Percentiles rank a stretch among this genome's conserved stretches.
Evolutionary conservation across 768 basidiomycete species (phyloP).

Genomic region (Serpula lacrymans): DNA sequence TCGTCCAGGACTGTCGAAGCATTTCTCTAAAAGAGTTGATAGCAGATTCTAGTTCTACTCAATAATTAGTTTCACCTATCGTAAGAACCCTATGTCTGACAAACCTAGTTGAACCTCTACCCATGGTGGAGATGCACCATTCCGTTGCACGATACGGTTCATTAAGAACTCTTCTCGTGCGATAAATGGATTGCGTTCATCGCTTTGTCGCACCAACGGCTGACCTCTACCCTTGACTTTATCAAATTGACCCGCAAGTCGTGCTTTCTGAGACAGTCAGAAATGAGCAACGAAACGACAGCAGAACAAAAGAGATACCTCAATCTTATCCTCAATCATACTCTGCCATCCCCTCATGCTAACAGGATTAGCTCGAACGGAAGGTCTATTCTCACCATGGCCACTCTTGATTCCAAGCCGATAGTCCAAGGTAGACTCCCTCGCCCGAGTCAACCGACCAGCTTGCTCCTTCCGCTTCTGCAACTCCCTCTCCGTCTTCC

Average conservation of each 20-base stretch:
- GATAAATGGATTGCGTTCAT: slow-evolving; percentile 63
- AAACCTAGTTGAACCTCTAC: slow-evolving; percentile 73
- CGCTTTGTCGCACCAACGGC: slow-evolving; percentile 40
- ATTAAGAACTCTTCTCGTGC: slow-evolving; percentile 77
- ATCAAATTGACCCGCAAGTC: slow-evolving; percentile 66
- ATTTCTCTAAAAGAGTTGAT: slow-evolving; percentile 60
- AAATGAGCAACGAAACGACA: background rate
- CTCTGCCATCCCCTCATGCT: slow-evolving; percentile 72
- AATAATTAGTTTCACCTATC: background rate
- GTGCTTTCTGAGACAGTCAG: slow-evolving; percentile 47
- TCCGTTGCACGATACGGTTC: slow-evolving; percentile 80
- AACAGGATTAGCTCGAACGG: slow-evolving; percentile 48
- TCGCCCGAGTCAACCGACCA: slow-evolving; percentile 57
- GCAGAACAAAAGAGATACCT: slow-evolving; percentile 42
- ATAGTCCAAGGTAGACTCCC: slow-evolving; percentile 77
- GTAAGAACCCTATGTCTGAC: no score
- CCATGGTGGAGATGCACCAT: slow-evolving; percentile 86
- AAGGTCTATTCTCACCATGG: slow-evolving; percentile 11
- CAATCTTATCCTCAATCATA: slow-evolving; percentile 76
- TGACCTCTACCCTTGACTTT: slow-evolving; percentile 65
- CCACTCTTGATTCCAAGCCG: slow-evolving; percentile 51
- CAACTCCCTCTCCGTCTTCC: slow-evolving; percentile 45
- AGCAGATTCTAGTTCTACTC: slow-evolving; percentile 62
- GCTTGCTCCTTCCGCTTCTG: slow-evolving; percentile 50
- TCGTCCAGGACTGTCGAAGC: slow-evolving; percentile 67